These are phyloP conservation scores for Vigna trinervia DNA, from an alignment of 306 rosid genomes.

Conservation along the genomic window DNA sequence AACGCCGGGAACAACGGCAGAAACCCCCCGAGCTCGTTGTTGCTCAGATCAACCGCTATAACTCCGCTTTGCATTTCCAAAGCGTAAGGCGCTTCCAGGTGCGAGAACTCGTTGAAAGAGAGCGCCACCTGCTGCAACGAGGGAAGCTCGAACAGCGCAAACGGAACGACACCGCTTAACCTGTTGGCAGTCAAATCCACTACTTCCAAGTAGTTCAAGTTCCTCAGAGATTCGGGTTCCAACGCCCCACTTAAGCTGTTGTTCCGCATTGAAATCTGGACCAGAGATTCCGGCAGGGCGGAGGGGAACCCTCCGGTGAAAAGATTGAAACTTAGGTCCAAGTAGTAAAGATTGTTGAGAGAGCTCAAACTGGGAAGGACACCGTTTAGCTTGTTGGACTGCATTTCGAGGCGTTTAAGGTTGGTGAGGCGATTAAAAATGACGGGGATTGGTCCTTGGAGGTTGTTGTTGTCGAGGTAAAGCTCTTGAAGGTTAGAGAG, in stretches of 20 bases:
- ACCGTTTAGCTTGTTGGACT: conserved; percentile 64
- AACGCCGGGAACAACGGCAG: conserved; percentile 64
- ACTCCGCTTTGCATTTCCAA: conserved; percentile 46
- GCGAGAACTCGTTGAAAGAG: conserved; percentile 65
- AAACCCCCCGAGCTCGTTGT: conserved; percentile 63
- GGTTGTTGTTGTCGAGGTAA: conserved; percentile 68
- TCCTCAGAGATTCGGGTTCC: conserved; percentile 42
- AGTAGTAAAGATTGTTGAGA: conserved; percentile 52
- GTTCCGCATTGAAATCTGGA: conserved; percentile 73
- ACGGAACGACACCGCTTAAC: conserved; percentile 60
- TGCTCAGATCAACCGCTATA: conserved; percentile 76
- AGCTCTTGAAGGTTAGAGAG: conserved; percentile 68
- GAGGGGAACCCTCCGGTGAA: conserved; percentile 58
- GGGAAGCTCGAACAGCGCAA: conserved; percentile 59
- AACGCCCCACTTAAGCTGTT: conserved; percentile 58
- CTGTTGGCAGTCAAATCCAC: conserved; percentile 72
- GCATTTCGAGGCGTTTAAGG: conserved; percentile 68
- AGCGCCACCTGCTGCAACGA: conserved; percentile 76
- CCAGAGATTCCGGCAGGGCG: conserved; percentile 54
- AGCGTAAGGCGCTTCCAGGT: conserved; percentile 50
- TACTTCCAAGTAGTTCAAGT: conserved; percentile 56
- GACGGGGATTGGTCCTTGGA: conserved; percentile 61
- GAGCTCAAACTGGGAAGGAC: conserved; percentile 56
- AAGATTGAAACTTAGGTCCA: conserved; percentile 65
- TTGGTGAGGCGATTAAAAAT: conserved; percentile 47